Evolutionary conservation across 2,329 filamentous ascomycete species (phyloP).

Genomic region (Monosporascus sp.): DNA sequence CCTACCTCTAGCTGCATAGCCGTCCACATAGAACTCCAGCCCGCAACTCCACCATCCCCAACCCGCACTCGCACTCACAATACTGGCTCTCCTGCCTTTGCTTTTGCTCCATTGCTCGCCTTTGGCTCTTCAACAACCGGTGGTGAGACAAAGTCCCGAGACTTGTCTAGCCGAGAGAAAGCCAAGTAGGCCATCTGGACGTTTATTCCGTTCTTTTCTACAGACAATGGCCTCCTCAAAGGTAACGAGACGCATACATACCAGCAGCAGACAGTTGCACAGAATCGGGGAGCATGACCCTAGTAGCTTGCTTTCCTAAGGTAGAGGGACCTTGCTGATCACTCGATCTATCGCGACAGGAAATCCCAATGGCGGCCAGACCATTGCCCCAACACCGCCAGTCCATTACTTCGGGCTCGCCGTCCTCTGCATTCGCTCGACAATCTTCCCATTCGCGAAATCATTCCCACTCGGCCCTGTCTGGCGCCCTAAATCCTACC

Average conservation of each 20-base stretch:
- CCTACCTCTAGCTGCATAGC: neutral
- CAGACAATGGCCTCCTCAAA: constrained; percentile 58
- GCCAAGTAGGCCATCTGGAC: constrained; percentile 6
- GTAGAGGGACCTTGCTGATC: constrained; percentile 32
- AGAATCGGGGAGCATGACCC: constrained; percentile 1
- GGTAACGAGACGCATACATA: constrained; percentile 35
- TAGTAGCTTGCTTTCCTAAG: constrained; percentile 17
- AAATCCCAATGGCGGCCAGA: constrained; percentile 61
- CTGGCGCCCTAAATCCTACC: constrained; percentile 69
- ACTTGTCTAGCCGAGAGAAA: neutral
- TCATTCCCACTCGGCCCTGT: constrained; percentile 77
- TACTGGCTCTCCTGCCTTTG: constrained; percentile 3
- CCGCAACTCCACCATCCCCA: neutral
- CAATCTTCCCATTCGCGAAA: constrained; percentile 61
- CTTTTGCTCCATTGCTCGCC: constrained; percentile 1
- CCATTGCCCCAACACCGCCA: constrained; percentile 61
- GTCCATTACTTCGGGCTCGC: constrained; percentile 51
- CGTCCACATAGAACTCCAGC: neutral
- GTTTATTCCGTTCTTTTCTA: constrained; percentile 12
- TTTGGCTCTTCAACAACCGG: constrained; percentile 17
- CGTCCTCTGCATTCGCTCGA: constrained; percentile 52
- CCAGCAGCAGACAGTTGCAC: constrained; percentile 10
- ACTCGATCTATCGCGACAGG: constrained; percentile 37
- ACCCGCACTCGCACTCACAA: neutral
- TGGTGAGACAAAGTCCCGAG: constrained; percentile 15